Percentiles rank a stretch among this genome's conserved stretches.
These are phyloP conservation scores for Liriodendron chinense DNA, from an alignment of 164 flowering plant genomes.

Conservation along the genomic window DNA sequence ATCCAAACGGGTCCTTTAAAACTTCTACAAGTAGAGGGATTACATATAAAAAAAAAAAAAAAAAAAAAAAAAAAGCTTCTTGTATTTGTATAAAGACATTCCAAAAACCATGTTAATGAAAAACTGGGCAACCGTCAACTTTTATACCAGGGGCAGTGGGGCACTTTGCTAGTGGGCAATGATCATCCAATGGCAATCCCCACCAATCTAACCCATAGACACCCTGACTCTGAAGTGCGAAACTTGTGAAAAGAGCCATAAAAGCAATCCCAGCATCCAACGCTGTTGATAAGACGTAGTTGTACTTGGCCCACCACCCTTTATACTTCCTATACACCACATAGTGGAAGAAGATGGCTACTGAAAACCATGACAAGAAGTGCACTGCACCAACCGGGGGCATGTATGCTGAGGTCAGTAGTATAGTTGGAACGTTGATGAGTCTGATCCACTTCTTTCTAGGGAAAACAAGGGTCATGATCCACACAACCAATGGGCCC, in stretches of 20 bases:
- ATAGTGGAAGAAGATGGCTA: background rate
- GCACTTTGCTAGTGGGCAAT: constrained; percentile 1
- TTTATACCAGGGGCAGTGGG: background rate
- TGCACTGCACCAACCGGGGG: background rate
- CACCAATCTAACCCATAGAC: background rate
- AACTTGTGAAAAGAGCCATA: background rate
- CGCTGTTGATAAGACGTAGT: background rate
- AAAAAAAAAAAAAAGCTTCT: too few relatives aligned
- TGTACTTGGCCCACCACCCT: constrained; percentile 2
- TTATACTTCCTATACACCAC: background rate
- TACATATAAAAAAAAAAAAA: too few relatives aligned
- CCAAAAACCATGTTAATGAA: background rate
- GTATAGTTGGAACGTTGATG: background rate
- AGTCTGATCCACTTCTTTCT: constrained; percentile 2
- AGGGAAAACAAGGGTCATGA: background rate
- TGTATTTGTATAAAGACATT: too few relatives aligned
- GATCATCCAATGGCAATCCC: background rate
- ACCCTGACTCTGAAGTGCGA: background rate
- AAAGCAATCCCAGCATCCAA: background rate
- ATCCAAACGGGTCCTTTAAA: too few relatives aligned
- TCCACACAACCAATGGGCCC: background rate
- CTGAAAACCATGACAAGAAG: background rate
- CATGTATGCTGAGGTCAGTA: background rate
- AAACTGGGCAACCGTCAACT: constrained; percentile 5
- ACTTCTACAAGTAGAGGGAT: too few relatives aligned